These are phyloP conservation scores for Suhomyces anneliseae DNA, from an alignment of 1,139 yeast genomes.

Conservation along the genomic window DNA sequence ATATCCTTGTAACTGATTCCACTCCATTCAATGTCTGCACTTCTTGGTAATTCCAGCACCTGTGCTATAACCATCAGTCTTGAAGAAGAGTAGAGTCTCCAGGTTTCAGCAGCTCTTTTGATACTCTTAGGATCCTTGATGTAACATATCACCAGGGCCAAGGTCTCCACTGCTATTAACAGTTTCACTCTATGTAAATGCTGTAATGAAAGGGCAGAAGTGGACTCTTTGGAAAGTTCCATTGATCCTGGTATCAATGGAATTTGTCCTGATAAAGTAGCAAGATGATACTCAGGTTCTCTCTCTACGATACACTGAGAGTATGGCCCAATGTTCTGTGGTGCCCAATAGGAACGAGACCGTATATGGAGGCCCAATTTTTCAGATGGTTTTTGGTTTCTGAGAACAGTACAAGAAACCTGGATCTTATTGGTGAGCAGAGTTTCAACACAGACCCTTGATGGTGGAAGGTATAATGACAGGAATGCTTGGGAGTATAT, in stretches of 20 bases:
- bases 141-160: conserved; percentile 56
- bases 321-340: conserved; percentile 96
- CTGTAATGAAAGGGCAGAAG: conserved; percentile 63
- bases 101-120: conserved; percentile 31
- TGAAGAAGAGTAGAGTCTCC: conserved; percentile 34
- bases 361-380: conserved; percentile 78
- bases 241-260: conserved; percentile 76
- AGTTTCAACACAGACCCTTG: conserved; percentile 81
- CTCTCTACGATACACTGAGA: conserved; percentile 70
- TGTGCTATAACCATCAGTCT: conserved; percentile 50
- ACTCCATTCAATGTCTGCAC: conserved; percentile 79
- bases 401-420: conserved; percentile 56
- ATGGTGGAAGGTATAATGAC: conserved; percentile 70
- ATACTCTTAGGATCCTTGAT: conserved; percentile 37
- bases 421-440: conserved; percentile 47
- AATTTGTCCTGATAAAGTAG: conserved; percentile 88
- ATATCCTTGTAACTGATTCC: conserved; percentile 50
- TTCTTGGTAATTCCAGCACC: conserved; percentile 65
- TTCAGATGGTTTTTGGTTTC: conserved; percentile 30
- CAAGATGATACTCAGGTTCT: conserved; percentile 40
- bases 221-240: conserved; percentile 38
- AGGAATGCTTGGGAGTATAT: conserved; percentile 58
- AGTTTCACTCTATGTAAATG: conserved; percentile 66
- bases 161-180: conserved; percentile 47
- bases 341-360: conserved; percentile 96